A percentile compares a stretch with the other conserved stretches of the same genome.
phyloP scores from a whole-genome alignment of 108 stramenopile genomes.

The Tribonema minus region DNA sequence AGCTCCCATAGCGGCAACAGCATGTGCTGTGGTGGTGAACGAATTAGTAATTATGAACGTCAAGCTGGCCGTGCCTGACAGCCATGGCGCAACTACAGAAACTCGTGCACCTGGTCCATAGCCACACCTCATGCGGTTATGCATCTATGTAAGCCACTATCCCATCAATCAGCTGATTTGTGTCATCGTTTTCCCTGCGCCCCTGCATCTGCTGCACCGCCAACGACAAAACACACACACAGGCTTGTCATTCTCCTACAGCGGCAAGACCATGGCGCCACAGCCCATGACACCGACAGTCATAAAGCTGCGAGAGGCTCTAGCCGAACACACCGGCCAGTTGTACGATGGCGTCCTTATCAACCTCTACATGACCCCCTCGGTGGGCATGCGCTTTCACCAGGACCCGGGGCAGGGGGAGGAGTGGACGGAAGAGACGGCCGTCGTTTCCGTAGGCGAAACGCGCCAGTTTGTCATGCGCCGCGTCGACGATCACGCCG shows the following conservation, averaged over 20 bases:
- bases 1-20: too few relatives aligned
- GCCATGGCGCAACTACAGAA: too few relatives aligned
- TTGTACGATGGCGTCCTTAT: constrained; percentile 30
- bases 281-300: constrained; percentile 19
- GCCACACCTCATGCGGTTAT: too few relatives aligned
- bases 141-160: too few relatives aligned
- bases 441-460: constrained; percentile 33
- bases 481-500: neutral
- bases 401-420: constrained; percentile 27
- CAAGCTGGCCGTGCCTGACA: too few relatives aligned
- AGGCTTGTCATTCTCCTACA: constrained; percentile 27
- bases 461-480: constrained; percentile 32
- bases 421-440: constrained; percentile 21
- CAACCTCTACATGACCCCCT: constrained; percentile 29
- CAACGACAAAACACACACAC: too few relatives aligned
- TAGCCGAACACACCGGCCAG: constrained; percentile 15
- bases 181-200: too few relatives aligned
- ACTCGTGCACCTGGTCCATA: too few relatives aligned
- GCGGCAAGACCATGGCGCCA: constrained; percentile 33
- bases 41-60: too few relatives aligned
- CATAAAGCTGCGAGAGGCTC: constrained; percentile 13
- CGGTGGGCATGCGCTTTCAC: constrained; percentile 35
- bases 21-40: too few relatives aligned
- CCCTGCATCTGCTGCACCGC: too few relatives aligned
- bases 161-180: too few relatives aligned